Percentiles rank a stretch among this genome's conserved stretches.
These are phyloP conservation scores for Syzygium syzygioides DNA, from an alignment of 441 rosid species.

Conservation along the genomic window DNA sequence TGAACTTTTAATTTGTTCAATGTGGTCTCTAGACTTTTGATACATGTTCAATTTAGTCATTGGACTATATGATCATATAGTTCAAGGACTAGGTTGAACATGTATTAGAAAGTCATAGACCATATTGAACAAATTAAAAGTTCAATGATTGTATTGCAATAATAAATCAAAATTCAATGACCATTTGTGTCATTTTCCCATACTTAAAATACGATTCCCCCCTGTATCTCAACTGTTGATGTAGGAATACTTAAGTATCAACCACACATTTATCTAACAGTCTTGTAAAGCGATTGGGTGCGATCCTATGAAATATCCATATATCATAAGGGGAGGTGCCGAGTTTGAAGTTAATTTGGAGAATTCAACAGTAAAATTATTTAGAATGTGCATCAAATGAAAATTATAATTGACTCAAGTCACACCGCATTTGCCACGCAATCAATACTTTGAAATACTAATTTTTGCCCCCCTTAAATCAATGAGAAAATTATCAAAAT, in stretches of 20 bases:
- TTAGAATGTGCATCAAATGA: background rate
- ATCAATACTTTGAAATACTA: background rate
- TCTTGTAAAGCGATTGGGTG: accelerated
- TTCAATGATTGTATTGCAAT: too few species aligned
- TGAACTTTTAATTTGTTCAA: too few species aligned
- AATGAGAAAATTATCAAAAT: too few species aligned
- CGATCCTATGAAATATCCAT: background rate
- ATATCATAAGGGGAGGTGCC: too few species aligned
- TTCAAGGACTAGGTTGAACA: too few species aligned
- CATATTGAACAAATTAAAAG: too few species aligned
- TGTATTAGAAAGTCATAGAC: too few species aligned
- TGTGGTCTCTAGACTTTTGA: accelerated
- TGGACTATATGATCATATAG: too few species aligned
- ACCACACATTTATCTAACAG: background rate
- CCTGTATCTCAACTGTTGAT: background rate
- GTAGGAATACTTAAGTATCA: too few species aligned
- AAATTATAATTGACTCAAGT: background rate
- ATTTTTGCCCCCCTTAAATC: background rate
- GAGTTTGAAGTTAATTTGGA: background rate
- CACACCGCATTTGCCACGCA: background rate
- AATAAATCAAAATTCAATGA: too few species aligned
- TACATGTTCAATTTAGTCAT: too few species aligned
- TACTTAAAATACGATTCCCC: background rate
- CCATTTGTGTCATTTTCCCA: too few species aligned
- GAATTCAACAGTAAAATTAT: background rate